These are phyloP conservation scores for Populus tomentosa DNA, from an alignment of 441 rosid genomes.

Conservation along the genomic window DNA sequence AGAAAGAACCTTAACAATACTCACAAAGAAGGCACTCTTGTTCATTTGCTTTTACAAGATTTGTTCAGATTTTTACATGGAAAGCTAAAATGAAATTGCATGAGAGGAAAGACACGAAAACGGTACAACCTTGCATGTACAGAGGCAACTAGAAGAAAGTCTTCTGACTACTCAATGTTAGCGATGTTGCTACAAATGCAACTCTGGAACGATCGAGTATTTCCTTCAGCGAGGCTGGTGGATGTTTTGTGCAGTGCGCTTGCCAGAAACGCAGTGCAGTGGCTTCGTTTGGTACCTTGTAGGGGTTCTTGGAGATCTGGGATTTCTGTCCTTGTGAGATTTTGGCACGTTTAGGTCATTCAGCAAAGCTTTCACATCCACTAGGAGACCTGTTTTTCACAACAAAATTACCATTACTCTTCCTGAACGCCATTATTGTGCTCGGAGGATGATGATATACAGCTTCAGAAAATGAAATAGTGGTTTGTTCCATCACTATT, in stretches of 20 bases:
- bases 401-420: too few species aligned
- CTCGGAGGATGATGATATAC: neutral
- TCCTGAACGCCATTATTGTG: neutral
- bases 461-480: neutral
- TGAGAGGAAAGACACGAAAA: neutral
- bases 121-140: neutral
- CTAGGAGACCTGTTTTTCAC: neutral
- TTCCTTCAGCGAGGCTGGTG: conserved; percentile 36
- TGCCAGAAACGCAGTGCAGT: conserved; percentile 10
- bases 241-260: conserved; percentile 20
- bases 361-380: conserved; percentile 10
- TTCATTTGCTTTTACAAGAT: neutral
- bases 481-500: neutral
- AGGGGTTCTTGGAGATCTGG: conserved; percentile 12
- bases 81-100: neutral
- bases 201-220: too few species aligned
- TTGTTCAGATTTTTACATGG: neutral
- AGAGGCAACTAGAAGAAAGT: neutral
- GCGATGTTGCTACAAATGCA: neutral
- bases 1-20: neutral
- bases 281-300: conserved; percentile 24
- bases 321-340: conserved; percentile 7
- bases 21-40: neutral
- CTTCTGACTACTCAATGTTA: neutral
- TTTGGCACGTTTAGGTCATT: conserved; percentile 8